Base-by-base conservation (phyloP, 257 asterid genomes). In the Lycium barbarum region DNA sequence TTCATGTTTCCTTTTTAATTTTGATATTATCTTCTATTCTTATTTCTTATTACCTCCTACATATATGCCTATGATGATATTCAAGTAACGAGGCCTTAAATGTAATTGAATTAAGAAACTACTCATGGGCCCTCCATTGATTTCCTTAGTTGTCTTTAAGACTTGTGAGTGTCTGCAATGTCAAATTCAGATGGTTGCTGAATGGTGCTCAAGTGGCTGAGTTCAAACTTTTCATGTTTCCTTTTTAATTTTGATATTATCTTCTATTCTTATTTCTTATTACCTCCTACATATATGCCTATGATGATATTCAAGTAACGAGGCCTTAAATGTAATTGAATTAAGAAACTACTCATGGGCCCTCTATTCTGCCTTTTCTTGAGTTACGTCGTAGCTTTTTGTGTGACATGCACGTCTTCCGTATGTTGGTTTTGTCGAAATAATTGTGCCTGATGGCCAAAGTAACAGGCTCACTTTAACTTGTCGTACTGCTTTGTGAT, bases 171-270 rank as follows among this genome's bases (percentile, higher is more conserved):
- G 62, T 22, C 7, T 74, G 62, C 43, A 20, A 49, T 74, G 22
- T 74, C 61, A 49, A 74, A 22, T 74, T 68, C 51, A 15, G 51
- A 74, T 11, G 59, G 45, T 74, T 74, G n/a, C 18, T n/a, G 20
- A 20, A 74, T 12, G 81, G 13, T 49, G 18, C 62, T 33, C 38
- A 49, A 74, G 81, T 49, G 45, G 62, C 45, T 13, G 36, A 49
- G 81, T 74, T 22, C 62, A 74, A 74, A 20, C 12, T 74, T 74
- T 74, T 74, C 61, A 49, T 74, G 43, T 22, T 74, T 22, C 13
- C 18, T 12, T 22, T 49, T 12, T 74, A 74, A 49, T 49, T 22
- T 49, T 14, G 22, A 74, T 26, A 49, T 22, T 12, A 7, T 49
- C 45, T 51, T 22, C 45, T 74, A 26, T 49, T 74, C 59, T 73